Evolutionary conservation across 495 filamentous ascomycete genomes (phyloP), one percentile per base, ranked within the genome.

Genomic region (Rusavskia elegans): DNA sequence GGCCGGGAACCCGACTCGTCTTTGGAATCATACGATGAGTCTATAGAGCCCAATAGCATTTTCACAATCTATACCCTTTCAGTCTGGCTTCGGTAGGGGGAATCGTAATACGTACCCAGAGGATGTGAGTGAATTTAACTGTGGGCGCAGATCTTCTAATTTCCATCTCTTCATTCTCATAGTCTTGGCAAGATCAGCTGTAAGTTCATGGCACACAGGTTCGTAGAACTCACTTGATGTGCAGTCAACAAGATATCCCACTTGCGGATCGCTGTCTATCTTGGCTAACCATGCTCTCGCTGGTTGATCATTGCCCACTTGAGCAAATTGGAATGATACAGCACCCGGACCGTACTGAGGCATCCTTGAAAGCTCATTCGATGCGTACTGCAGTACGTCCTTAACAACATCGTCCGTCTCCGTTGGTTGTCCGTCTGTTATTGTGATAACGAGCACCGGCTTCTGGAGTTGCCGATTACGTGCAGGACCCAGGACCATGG

Each of bases 271-370:
- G 45, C 74, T 73, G 57, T 86, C 82, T 14, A 86, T 67, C 45
- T 71, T 70, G 9, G 63, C 62, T 25, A 86, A 66, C 66, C 84
- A 86, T 44, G 78, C 75, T 30, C 76, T 74, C 9, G 83, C 82
- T 49, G 75, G 72, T 58, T 71, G 64, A 57, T 86, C 82, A 53
- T 81, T 83, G 54, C 82, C 82, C 45, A 86, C 82, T 59, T 86
- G 83, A 8, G 82, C 81, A 61, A 86, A 85, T 58, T 85, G 81
- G 70, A 85, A 85, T 2, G 73, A 68, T 40, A 84, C 62, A 3
- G 76, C 77, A 53, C 74, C 73, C 13, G 64, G 64, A 17, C 74
- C 76, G 54, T 71, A 76, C 32, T 61, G 69, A 25, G 50, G 32
- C 39, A 62, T 71, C 21, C 70, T 66, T 11, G 64, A 58, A 8